A percentile compares a stretch with the other conserved stretches of the same genome.
Evolutionary conservation across 192 early-diverging fungal species (phyloP).

Genomic region (Coemansia sp.): DNA sequence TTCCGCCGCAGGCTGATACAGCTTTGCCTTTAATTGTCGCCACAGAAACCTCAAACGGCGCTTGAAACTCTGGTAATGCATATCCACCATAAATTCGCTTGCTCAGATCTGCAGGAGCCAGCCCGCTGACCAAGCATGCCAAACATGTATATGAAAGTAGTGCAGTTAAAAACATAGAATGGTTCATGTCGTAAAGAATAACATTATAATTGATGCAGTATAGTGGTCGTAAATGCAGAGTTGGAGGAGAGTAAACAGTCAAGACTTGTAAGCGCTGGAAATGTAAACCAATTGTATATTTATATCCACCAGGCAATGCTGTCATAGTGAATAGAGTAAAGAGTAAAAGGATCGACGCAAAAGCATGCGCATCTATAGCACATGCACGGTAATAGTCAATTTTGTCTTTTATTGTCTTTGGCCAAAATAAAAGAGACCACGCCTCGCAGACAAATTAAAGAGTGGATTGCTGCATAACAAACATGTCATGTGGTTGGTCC

Average conservation of each 20-base stretch:
- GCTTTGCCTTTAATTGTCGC: background rate
- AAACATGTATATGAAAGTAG: background rate
- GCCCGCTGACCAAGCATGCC: background rate
- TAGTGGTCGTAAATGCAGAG: background rate
- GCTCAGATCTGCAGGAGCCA: constrained; percentile 5
- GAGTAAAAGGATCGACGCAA: no score
- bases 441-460: no score
- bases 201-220: background rate
- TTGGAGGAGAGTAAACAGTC: background rate
- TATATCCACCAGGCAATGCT: no score
- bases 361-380: no score
- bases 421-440: no score
- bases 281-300: no score
- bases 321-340: no score
- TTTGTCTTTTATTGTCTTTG: no score
- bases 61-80: background rate
- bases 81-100: constrained; percentile 23
- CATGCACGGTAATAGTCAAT: no score
- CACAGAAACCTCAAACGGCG: constrained; percentile 12
- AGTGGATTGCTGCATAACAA: no score
- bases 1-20: constrained; percentile 19
- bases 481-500: no score
- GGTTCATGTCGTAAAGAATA: background rate
- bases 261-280: background rate
- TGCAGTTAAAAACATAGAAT: background rate